Conservation (phyloP, 805 yeast species). For the Metschnikowia corniflorae region DNA sequence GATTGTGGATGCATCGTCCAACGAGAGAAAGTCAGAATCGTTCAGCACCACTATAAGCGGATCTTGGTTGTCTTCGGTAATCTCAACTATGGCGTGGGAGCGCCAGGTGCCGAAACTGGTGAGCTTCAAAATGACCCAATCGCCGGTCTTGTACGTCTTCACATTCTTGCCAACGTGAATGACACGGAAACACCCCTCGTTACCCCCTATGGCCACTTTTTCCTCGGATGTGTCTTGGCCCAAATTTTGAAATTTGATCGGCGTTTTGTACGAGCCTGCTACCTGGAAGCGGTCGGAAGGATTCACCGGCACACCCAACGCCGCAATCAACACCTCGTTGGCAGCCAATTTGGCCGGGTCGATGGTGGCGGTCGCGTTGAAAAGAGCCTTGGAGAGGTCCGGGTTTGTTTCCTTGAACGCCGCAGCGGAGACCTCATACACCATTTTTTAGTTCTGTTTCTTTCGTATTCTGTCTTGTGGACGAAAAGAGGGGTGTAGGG, state of each 20-base stretch:
- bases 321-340: conserved; percentile 54
- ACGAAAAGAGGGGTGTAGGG: too few species aligned
- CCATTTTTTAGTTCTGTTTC: not conserved
- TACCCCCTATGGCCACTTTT: conserved; percentile 70
- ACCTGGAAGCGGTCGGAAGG: conserved; percentile 88
- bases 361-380: conserved; percentile 21
- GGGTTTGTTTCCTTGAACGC: conserved; percentile 22
- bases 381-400: conserved; percentile 20
- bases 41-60: conserved; percentile 14
- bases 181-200: conserved; percentile 90
- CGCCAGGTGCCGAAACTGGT: conserved; percentile 25
- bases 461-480: not conserved
- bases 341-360: conserved; percentile 20
- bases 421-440: conserved; percentile 24
- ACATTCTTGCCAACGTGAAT: conserved; percentile 62
- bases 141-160: conserved; percentile 42
- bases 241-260: conserved; percentile 44
- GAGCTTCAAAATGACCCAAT: conserved; percentile 19
- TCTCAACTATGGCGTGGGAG: conserved; percentile 18
- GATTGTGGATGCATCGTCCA: conserved; percentile 22
- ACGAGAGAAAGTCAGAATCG: conserved; percentile 5
- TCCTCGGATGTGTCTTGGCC: conserved; percentile 39
- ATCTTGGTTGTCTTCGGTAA: conserved; percentile 10
- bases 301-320: conserved; percentile 81
- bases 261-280: conserved; percentile 82